Evolutionary conservation across 2,329 filamentous ascomycete genomes (phyloP).

Genomic region (Microdochium bolleyi): DNA sequence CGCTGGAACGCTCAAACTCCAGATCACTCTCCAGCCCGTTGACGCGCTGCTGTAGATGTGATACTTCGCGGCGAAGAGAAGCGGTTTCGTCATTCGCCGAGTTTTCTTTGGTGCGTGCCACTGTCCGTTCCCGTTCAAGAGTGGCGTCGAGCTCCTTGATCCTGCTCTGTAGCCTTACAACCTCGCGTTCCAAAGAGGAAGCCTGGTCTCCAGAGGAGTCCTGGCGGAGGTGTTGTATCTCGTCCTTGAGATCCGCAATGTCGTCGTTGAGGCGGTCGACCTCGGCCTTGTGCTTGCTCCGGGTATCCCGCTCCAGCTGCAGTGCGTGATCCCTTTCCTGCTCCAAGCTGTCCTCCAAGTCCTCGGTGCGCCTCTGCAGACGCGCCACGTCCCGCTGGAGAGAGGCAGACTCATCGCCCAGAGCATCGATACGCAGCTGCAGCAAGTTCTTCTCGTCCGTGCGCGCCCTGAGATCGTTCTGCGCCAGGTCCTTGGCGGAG

Average conservation of each 20-base stretch:
- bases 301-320: constrained; percentile 53
- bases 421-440: constrained; percentile 59
- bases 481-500: constrained; percentile 43
- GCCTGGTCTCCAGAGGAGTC: constrained; percentile 13
- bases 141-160: constrained; percentile 13
- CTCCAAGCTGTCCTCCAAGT: constrained; percentile 39
- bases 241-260: constrained; percentile 36
- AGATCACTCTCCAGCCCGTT: not conserved
- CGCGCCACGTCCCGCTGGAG: constrained; percentile 56
- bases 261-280: constrained; percentile 40
- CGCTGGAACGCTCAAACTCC: not conserved
- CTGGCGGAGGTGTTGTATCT: constrained; percentile 23
- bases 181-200: constrained; percentile 12
- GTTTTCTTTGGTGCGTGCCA: not conserved
- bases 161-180: constrained; percentile 11
- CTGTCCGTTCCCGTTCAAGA: constrained; percentile 7
- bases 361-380: constrained; percentile 35
- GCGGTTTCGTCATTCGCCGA: not conserved
- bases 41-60: not conserved
- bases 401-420: constrained; percentile 58
- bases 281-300: constrained; percentile 43
- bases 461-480: constrained; percentile 51
- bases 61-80: not conserved
- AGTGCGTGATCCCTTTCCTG: constrained; percentile 49
- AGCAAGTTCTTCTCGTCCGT: constrained; percentile 62